Evolutionary conservation across 2,329 filamentous ascomycete species (phyloP).

Genomic region (Beauveria brongniartii): DNA sequence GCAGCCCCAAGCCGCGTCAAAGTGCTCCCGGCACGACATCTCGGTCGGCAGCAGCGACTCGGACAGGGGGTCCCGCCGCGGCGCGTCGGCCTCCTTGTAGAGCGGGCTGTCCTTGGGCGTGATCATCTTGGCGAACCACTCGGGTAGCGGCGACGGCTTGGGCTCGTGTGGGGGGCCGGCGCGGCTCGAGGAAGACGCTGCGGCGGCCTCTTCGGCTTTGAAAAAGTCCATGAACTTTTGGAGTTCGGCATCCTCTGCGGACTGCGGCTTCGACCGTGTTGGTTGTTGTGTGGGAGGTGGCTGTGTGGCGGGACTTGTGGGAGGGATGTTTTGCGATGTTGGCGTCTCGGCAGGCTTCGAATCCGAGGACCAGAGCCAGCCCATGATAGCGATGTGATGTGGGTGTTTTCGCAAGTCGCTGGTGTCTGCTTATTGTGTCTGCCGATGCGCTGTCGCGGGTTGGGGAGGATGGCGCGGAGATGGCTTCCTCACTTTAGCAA

Average conservation of each 20-base stretch:
- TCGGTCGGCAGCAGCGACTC: constrained; percentile 67
- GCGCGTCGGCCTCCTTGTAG: constrained; percentile 17
- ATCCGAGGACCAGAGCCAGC: constrained; percentile 50
- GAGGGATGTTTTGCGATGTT: constrained; percentile 17
- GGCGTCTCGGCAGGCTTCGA: constrained; percentile 19
- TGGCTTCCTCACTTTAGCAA: background rate
- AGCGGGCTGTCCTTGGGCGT: constrained; percentile 5
- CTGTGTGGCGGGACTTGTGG: constrained; percentile 15
- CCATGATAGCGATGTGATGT: constrained; percentile 36
- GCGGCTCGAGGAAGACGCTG: constrained; percentile 13
- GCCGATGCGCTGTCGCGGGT: background rate
- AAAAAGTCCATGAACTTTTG: constrained; percentile 45
- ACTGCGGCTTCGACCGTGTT: constrained; percentile 31
- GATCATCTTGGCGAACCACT: constrained; percentile 6
- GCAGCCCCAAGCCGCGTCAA: constrained; percentile 92
- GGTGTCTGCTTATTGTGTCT: background rate
- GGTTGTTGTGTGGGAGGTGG: constrained; percentile 15
- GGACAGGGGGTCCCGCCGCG: constrained; percentile 40
- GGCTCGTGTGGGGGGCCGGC: constrained; percentile 18
- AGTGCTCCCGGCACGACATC: constrained; percentile 85
- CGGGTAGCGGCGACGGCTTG: constrained; percentile 7
- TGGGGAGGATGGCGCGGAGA: background rate
- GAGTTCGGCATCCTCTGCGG: constrained; percentile 30
- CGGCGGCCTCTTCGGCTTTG: constrained; percentile 22
- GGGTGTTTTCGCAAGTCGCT: background rate